Base-by-base conservation (phyloP, 345 rosid species). In the Acer saccharum region DNA sequence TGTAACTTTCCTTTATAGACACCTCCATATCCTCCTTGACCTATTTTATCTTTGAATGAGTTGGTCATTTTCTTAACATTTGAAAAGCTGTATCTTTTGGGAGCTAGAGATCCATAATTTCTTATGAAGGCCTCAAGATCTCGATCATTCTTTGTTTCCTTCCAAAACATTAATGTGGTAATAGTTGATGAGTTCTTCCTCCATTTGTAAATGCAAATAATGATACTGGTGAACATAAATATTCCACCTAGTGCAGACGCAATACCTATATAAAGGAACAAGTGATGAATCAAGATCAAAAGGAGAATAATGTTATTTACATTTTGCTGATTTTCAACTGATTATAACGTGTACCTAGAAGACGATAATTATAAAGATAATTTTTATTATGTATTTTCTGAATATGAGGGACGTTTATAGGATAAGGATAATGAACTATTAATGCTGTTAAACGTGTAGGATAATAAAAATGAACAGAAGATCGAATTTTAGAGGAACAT, bases 1-100 rank as follows among this genome's bases (percentile, higher is more conserved):
- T 1, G 62, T 21, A 83, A 7, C 65, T 77, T 82, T 16, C 92
- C 90, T 70, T 72, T 71, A 32, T 76, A 72, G 4, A 84, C 78
- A 0, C 35, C 50, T 0, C 82, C 84, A 29, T 64, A 83, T 27
- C 88, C 89, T 48, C 87, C 88, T 67, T 81, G 50, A 3, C 91
- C 91, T n/a, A 83, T 3, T 54, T 70, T 80, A 12, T 71, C 68
- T 32, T n/a, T 46, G 20, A 84, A 88, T 0, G 84, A 82, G 44
- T 71, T 65, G 13, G 82, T 86, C 76, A 86, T 78, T 66, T 71
- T 80, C 81, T 82, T 72, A 1, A 88, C 69, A 1, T 84, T 58
- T 16, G 74, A 60, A 67, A 60, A 88, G 21, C 57, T 80, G 57
- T 80, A 86, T 8, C 83, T 73, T 73, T 71, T 80, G 11, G 79